Conservation (phyloP, 2,329 filamentous ascomycete genomes). For the Chaetomium globosum region DNA sequence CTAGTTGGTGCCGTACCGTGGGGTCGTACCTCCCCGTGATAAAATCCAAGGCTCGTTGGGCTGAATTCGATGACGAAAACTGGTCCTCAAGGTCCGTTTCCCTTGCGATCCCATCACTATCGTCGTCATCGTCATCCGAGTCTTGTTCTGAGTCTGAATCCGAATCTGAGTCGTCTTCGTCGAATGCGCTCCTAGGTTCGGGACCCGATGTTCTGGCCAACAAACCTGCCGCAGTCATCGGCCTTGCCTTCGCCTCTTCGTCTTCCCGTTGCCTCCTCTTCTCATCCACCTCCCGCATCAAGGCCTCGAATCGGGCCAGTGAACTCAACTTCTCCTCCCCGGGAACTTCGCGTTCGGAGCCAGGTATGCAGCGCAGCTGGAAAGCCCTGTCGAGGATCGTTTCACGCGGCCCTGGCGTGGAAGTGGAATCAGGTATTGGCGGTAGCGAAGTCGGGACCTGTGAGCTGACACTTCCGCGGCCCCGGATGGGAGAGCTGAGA, state of each 20-base stretch:
- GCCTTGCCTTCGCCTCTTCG: constrained; percentile 33
- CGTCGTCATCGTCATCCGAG: constrained; percentile 48
- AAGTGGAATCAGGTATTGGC: constrained; percentile 49
- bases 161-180: constrained; percentile 53
- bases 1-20: constrained; percentile 31
- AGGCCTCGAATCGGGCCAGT: constrained; percentile 64
- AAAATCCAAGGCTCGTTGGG: constrained; percentile 56
- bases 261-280: constrained; percentile 49
- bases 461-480: constrained; percentile 58
- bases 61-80: constrained; percentile 33
- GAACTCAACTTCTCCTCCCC: constrained; percentile 67
- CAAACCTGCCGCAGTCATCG: constrained; percentile 32
- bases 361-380: constrained; percentile 64
- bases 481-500: constrained; percentile 59
- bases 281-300: constrained; percentile 64
- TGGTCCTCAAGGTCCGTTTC: constrained; percentile 34
- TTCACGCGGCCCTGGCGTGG: constrained; percentile 59
- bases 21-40: constrained; percentile 51
- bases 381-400: constrained; percentile 70
- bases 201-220: constrained; percentile 39
- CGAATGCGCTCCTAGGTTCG: constrained; percentile 54
- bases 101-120: constrained; percentile 44
- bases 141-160: constrained; percentile 42
- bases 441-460: constrained; percentile 44
- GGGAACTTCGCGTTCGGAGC: constrained; percentile 56